Evolutionary conservation across 352 stramenopile species (phyloP).

Genomic region (Phytophthora vignae): DNA sequence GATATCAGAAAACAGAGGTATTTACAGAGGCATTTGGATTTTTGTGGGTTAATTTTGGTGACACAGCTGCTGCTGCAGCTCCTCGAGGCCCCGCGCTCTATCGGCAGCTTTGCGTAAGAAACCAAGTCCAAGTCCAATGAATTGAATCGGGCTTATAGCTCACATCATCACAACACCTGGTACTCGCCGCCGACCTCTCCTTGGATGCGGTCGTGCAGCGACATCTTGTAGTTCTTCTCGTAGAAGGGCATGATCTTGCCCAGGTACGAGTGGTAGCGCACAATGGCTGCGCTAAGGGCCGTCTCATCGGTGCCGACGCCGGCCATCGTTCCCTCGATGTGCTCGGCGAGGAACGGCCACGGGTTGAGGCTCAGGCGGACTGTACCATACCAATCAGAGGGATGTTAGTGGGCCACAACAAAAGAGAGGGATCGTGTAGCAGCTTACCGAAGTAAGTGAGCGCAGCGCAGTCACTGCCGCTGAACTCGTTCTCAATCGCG

Average conservation of each 20-base stretch:
- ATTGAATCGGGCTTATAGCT: too few relatives aligned
- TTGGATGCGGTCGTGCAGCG: slow-evolving; percentile 66
- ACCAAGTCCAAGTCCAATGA: neutral
- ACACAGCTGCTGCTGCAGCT: slow-evolving; percentile 53
- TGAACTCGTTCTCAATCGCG: slow-evolving; percentile 79
- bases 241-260: slow-evolving; percentile 58
- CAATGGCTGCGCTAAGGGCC: slow-evolving; percentile 63
- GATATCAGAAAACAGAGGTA: slow-evolving; percentile 1
- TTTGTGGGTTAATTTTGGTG: slow-evolving; percentile 16
- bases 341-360: slow-evolving; percentile 66
- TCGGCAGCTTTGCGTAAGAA: slow-evolving; percentile 42
- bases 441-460: slow-evolving; percentile 63
- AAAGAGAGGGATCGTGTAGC: neutral
- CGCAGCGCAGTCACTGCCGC: slow-evolving; percentile 53
- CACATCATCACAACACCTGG: too few relatives aligned
- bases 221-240: slow-evolving; percentile 66
- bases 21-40: slow-evolving; percentile 1
- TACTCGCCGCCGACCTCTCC: slow-evolving; percentile 66
- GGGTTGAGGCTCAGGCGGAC: slow-evolving; percentile 66
- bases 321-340: slow-evolving; percentile 72
- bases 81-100: slow-evolving; percentile 48
- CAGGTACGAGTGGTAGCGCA: slow-evolving; percentile 78
- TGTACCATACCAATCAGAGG: slow-evolving; percentile 1
- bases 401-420: neutral
- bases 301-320: slow-evolving; percentile 77